Evolutionary conservation across 169 alveolate species (phyloP), one percentile per base, ranked within the genome.

Genomic region (Plasmodium gonderi): DNA sequence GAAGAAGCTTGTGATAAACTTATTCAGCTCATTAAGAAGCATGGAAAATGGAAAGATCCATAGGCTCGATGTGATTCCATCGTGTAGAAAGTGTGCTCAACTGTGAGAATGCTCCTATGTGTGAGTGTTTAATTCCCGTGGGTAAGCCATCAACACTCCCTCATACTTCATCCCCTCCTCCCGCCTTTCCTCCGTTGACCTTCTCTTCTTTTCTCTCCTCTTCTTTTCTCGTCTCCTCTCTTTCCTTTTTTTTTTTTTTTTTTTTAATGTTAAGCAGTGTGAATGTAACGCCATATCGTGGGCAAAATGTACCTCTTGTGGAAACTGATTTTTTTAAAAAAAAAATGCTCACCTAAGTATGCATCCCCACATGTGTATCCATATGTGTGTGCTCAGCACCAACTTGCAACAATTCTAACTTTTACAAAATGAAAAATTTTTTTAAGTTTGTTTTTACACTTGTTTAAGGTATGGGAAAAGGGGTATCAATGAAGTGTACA

Each of bases 1-100:
- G 98, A 93, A 44, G 93, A 95, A 31, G 97, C 97, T 0, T 93
- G 97, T 44, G 97, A 97, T 80, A 95, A 93, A 6, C 90, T 97
- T 33, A 94, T 96, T 5, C 97, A 96, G 38, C 95, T 97, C 45
- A 96, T 97, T 79, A 97, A 83, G 65, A 83, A 83, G 40, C 82
- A 83, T 14, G 64, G 64, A 47, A 83, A 45, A 31, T 83, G 92
- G 92, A 40, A 83, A 60, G 92, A 83, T 42, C 92, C 92, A 29
- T 72, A 65, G 75, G 82, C 42, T 38, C 5, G n/a, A n/a, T n/a
- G n/a, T n/a, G n/a, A n/a, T n/a, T n/a, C n/a, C n/a, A n/a, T n/a
- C n/a, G n/a, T n/a, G n/a, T n/a, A n/a, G n/a, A n/a, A n/a, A n/a
- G n/a, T n/a, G n/a, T n/a, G n/a, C n/a, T n/a, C n/a, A n/a, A 38